Base-by-base conservation (phyloP, 306 rosid species). In the Sophora flavescens region DNA sequence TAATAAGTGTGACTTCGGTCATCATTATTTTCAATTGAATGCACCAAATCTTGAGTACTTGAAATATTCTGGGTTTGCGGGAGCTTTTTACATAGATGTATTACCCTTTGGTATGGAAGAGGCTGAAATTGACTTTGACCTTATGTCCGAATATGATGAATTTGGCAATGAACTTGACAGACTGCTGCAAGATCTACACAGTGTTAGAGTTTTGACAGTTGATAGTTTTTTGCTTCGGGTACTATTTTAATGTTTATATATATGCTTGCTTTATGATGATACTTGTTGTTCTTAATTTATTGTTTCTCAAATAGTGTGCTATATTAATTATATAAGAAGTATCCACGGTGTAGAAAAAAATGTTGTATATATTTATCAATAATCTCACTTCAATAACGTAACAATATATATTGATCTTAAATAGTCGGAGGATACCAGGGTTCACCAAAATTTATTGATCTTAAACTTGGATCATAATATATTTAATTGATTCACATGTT, bases 151-250 rank as follows among this genome's bases (percentile, higher is more conserved):
- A 1, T 65, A 6, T 1, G 0, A 18, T 0, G 68, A 62, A 6
- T 30, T 1, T 35, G 78, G 74, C 14, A 48, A 62, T 45, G 10
- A 4, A 6, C 48, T 83, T 8, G 68, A 6, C 26, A 2, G 6
- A 14, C 0, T 78, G 0, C 5, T 83, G 0, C 0, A 0, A 0
- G 74, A 83, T 78, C 72, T 83, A 1, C 45, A 5, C 15, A 3
- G 74, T 2, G 48, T 50, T 1, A 68, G 42, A 41, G 76, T 62
- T 53, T 66, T 82, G 15, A 67, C 50, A 3, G 50, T 78, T 65
- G 79, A 83, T 2, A 74, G 83, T 68, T 62, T 14, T 38, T 8
- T 78, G 8, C 86, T 83, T 8, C 86, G 74, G 83, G 86, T 78
- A 72, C 12, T 7, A 58, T 62, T 28, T 4, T 26, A 16, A 61